Conservation (phyloP, 2,329 filamentous ascomycete species). For the Seiridium cupressi region DNA sequence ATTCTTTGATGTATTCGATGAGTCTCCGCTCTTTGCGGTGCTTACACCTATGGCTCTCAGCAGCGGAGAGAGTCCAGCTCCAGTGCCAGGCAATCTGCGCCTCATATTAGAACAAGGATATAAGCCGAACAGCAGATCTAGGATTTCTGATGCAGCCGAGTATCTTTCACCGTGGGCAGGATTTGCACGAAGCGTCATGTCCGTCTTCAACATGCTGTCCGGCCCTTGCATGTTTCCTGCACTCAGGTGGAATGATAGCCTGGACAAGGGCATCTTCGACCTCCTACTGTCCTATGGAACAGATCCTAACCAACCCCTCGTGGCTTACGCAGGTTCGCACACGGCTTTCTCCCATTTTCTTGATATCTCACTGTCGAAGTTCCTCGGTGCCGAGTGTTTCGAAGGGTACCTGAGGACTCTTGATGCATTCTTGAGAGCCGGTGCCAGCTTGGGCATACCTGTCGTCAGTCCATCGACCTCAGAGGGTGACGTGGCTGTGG, state of each 20-base stretch:
- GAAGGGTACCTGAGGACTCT: not conserved
- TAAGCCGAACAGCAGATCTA: not conserved
- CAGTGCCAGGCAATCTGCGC: not conserved
- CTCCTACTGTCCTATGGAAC: not conserved
- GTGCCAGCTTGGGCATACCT: not conserved
- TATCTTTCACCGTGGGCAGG: not conserved
- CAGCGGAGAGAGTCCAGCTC: not conserved
- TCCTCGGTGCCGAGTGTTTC: not conserved
- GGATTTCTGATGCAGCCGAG: not conserved
- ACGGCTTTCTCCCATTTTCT: not conserved
- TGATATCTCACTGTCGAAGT: not conserved
- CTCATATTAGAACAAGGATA: not conserved
- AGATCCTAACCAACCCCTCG: not conserved
- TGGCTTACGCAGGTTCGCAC: not conserved
- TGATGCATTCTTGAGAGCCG: not conserved
- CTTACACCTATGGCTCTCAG: not conserved
- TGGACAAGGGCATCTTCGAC: not conserved
- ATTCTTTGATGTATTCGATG: not conserved
- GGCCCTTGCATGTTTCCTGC: not conserved
- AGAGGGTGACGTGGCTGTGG: too few species aligned
- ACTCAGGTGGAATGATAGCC: not conserved
- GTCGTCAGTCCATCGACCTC: too few species aligned
- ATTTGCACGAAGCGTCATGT: not conserved
- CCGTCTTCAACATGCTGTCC: conserved; percentile 1
- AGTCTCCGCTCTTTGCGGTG: not conserved